Evolutionary conservation across 2,329 filamentous ascomycete genomes (phyloP), one percentile per base, ranked within the genome.

Genomic region (Gnomoniopsis smithogilvyi): DNA sequence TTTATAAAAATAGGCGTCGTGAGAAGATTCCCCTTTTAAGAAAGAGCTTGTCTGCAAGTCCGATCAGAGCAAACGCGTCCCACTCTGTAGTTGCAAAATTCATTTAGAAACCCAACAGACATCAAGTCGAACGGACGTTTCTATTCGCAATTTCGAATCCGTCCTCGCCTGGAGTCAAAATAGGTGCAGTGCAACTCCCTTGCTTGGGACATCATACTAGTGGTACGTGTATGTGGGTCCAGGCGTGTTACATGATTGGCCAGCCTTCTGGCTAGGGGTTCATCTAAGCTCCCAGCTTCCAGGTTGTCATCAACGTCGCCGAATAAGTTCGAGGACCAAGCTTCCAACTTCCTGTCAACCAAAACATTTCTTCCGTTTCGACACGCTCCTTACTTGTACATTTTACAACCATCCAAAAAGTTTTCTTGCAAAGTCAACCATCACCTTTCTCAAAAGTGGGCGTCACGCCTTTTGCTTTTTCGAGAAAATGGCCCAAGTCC

Each of bases 401-500:
- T 30, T 30, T 4, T 30, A 30, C 8, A 14, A 41, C 36, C 34
- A 14, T 36, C 34, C 34, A 36, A 36, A 41, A n/a, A 15, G 36
- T 4, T 41, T 3, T 22, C 8, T 26, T 8, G 6, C 24, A 24
- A 47, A 47, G 11, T 6, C n/a, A 12, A 26, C 19, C 21, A 6
- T 24, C 45, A 15, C 4, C 21, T 24, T 15, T 47, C 19, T 26
- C 11, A 47, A 10, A 11, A 11, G 45, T 14, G 21, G 45, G 19
- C 45, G 10, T 11, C 55, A 51, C 36, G 51, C 54, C 21, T 34
- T 33, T 38, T 36, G 22, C 36, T 21, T 43, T 59, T 48, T 43
- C 62, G 69, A 63, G 60, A 83, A 82, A 80, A 75, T 80, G 54
- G 72, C 79, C 34, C 72, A 77, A 56, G 77, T 71, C 68, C 72